Evolutionary conservation across 768 basidiomycete species (phyloP).

Genomic region (Russula compacta): DNA sequence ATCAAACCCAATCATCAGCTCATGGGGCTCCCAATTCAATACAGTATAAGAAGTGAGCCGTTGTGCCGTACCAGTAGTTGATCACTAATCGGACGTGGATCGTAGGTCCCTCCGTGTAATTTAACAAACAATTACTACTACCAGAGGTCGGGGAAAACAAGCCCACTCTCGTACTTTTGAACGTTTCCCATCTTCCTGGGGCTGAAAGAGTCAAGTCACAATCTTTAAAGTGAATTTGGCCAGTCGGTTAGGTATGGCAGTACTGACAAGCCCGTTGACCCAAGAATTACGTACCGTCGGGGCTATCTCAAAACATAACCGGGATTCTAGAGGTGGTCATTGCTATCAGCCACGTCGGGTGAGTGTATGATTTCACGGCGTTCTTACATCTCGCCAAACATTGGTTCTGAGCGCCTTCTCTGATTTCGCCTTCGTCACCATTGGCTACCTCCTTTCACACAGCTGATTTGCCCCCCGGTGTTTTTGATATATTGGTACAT

Average conservation of each 20-base stretch:
- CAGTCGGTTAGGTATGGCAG: constrained; percentile 38
- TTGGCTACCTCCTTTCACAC: constrained; percentile 28
- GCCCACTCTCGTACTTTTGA: constrained; percentile 35
- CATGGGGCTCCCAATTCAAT: not conserved
- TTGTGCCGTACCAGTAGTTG: not conserved
- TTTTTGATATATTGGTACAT: constrained; percentile 37
- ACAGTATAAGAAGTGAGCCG: not conserved
- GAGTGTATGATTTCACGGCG: not conserved
- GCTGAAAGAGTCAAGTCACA: constrained; percentile 34
- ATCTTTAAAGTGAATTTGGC: constrained; percentile 34
- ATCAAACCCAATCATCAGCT: too few species aligned
- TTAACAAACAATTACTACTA: constrained; percentile 29
- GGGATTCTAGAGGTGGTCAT: constrained; percentile 29
- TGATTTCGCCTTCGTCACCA: constrained; percentile 31
- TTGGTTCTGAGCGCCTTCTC: constrained; percentile 32
- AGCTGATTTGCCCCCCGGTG: constrained; percentile 30
- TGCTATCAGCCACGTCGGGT: constrained; percentile 31
- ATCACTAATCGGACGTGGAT: constrained; percentile 18
- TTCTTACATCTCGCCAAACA: constrained; percentile 28
- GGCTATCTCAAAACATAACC: constrained; percentile 25
- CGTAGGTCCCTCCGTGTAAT: constrained; percentile 8
- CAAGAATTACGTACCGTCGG: constrained; percentile 16
- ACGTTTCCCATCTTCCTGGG: constrained; percentile 37
- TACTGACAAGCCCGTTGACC: constrained; percentile 33
- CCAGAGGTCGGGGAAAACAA: constrained; percentile 23